Percentiles rank a stretch among this genome's conserved stretches.
These are phyloP conservation scores for Penicillium hordei DNA, from an alignment of 2,329 filamentous ascomycete genomes.

Conservation along the genomic window DNA sequence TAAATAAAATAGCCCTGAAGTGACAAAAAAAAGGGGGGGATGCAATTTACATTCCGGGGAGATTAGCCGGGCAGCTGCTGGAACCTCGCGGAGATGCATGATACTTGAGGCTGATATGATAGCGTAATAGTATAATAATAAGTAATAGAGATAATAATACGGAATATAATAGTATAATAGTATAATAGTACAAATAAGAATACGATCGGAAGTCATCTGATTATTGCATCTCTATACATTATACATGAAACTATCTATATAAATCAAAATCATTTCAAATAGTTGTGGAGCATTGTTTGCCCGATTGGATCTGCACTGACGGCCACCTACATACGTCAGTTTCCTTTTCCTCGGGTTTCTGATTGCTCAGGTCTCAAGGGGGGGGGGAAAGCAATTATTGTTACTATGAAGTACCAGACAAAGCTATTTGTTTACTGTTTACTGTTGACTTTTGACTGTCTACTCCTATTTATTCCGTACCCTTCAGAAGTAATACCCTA, in stretches of 20 bases:
- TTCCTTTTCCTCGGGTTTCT: constrained; percentile 9
- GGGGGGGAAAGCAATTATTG: background rate
- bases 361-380: constrained; percentile 10
- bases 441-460: too few species aligned
- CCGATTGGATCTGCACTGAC: constrained; percentile 7
- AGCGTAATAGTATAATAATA: background rate
- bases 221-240: background rate
- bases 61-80: constrained; percentile 19
- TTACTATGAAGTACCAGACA: background rate
- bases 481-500: background rate
- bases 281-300: background rate
- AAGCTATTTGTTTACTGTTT: background rate
- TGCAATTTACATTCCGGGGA: constrained; percentile 15
- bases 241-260: constrained; percentile 4
- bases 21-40: background rate
- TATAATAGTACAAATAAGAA: background rate
- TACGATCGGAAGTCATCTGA: constrained; percentile 9
- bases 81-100: constrained; percentile 1
- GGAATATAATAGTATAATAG: background rate
- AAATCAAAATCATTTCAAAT: background rate
- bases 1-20: background rate
- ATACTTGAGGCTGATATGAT: background rate
- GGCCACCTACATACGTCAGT: constrained; percentile 11
- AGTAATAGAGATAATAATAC: background rate
- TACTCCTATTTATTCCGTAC: background rate